Conservation (phyloP, 805 yeast genomes). For the Teunomyces funiuensis region DNA sequence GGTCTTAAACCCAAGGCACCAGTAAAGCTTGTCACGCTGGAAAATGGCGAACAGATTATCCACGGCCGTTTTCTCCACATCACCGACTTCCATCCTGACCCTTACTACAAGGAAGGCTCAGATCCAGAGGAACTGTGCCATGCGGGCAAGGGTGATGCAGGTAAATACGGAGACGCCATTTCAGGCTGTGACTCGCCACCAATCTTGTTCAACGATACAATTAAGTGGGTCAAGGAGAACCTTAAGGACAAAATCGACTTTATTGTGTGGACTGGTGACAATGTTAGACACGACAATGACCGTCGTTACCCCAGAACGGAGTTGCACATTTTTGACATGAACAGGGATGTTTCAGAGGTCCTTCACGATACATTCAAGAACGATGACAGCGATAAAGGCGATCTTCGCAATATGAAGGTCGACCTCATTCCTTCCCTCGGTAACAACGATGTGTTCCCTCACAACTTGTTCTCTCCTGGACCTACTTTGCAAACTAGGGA, state of each 20-base stretch:
- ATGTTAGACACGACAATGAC: conserved; percentile 82
- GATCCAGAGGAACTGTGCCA: conserved; percentile 57
- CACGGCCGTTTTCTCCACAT: conserved; percentile 84
- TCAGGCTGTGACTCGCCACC: conserved; percentile 78
- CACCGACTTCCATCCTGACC: conserved; percentile 87
- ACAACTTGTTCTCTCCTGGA: conserved; percentile 80
- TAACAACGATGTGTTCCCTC: conserved; percentile 88
- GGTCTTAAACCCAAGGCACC: conserved; percentile 38
- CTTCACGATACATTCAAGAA: conserved; percentile 56
- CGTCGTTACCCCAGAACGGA: conserved; percentile 73
- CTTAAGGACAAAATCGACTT: conserved; percentile 78
- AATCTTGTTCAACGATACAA: conserved; percentile 57
- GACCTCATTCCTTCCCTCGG: conserved; percentile 72
- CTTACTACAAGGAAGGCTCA: conserved; percentile 54
- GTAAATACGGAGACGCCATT: conserved; percentile 72
- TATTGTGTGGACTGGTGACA: conserved; percentile 90
- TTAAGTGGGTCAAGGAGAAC: conserved; percentile 64
- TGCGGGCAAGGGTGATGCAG: conserved; percentile 52
- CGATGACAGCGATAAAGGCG: conserved; percentile 26
- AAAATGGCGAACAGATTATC: conserved; percentile 30
- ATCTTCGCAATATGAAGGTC: conserved; percentile 46
- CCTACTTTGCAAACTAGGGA: conserved; percentile 88
- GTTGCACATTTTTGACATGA: conserved; percentile 65
- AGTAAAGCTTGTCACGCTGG: conserved; percentile 21
- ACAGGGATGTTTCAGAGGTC: conserved; percentile 52